Evolutionary conservation across 768 basidiomycete species (phyloP).

Genomic region (Trametes elegans): DNA sequence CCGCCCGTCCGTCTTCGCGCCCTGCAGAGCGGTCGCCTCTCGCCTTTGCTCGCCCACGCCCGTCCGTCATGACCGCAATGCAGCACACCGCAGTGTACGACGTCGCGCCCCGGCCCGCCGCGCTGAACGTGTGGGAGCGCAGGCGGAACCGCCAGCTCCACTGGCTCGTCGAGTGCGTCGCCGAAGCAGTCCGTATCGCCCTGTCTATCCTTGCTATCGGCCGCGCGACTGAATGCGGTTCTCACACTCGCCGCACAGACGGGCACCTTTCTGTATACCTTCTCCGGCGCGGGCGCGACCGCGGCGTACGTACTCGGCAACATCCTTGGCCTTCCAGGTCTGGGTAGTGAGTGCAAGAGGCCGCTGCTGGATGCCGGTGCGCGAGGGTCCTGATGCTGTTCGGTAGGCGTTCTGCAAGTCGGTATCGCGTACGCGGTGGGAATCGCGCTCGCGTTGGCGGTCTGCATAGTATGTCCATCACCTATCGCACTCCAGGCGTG

Average conservation of each 20-base stretch:
- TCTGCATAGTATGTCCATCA: constrained; percentile 20
- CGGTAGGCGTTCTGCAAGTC: constrained; percentile 34
- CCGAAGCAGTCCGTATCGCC: constrained; percentile 30
- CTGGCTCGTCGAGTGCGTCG: constrained; percentile 29
- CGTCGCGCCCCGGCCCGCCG: constrained; percentile 16
- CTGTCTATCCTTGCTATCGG: background rate
- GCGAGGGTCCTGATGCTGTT: background rate
- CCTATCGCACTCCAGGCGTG: background rate
- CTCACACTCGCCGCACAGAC: constrained; percentile 17
- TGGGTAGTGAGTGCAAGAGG: constrained; percentile 30
- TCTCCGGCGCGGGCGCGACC: constrained; percentile 31
- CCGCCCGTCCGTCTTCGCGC: background rate
- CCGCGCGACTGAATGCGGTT: background rate
- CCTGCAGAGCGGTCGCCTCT: background rate
- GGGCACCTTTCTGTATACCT: constrained; percentile 30
- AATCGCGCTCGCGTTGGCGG: constrained; percentile 35
- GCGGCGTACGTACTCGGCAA: constrained; percentile 31
- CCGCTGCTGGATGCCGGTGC: background rate
- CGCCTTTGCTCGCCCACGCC: background rate
- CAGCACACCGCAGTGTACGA: constrained; percentile 23
- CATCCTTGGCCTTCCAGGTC: constrained; percentile 21
- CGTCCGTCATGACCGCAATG: background rate
- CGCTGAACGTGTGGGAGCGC: constrained; percentile 24
- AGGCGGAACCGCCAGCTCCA: constrained; percentile 27
- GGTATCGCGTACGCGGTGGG: constrained; percentile 40